Evolutionary conservation across 148 eudicot genomes (phyloP).

Genomic region (Dianthus caryophyllus): DNA sequence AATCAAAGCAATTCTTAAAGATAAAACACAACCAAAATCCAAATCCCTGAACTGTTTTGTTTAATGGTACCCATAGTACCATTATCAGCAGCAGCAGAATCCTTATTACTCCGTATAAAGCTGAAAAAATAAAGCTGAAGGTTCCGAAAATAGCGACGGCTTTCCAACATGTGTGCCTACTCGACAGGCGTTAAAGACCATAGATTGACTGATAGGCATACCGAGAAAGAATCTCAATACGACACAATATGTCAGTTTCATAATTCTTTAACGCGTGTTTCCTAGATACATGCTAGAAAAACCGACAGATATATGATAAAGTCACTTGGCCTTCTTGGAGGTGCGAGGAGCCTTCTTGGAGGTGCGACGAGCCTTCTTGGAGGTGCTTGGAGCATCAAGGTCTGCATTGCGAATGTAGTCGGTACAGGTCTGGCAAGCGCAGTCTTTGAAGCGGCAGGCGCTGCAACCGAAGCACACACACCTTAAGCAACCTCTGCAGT

Average conservation of each 20-base stretch:
- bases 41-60: neutral
- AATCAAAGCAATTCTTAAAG: neutral
- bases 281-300: no score
- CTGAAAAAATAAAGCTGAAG: no score
- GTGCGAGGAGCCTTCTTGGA: no score
- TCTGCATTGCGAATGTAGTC: slow-evolving; percentile 22
- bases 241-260: no score
- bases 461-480: slow-evolving; percentile 36
- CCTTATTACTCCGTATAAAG: no score
- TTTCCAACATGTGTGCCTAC: neutral
- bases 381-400: neutral
- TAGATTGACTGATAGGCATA: no score
- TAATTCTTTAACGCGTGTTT: no score
- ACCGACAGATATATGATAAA: neutral
- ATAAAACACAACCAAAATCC: neutral
- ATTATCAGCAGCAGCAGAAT: no score
- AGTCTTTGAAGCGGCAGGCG: slow-evolving; percentile 32
- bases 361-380: neutral
- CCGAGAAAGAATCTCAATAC: no score
- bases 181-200: no score
- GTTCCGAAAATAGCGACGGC: no score
- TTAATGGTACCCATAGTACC: neutral
- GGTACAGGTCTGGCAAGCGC: slow-evolving; percentile 28
- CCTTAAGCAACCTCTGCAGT: slow-evolving; percentile 29
- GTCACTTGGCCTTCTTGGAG: neutral